Conservation (phyloP, 2,329 filamentous ascomycete species). For the Akanthomyces uredinophilus region DNA sequence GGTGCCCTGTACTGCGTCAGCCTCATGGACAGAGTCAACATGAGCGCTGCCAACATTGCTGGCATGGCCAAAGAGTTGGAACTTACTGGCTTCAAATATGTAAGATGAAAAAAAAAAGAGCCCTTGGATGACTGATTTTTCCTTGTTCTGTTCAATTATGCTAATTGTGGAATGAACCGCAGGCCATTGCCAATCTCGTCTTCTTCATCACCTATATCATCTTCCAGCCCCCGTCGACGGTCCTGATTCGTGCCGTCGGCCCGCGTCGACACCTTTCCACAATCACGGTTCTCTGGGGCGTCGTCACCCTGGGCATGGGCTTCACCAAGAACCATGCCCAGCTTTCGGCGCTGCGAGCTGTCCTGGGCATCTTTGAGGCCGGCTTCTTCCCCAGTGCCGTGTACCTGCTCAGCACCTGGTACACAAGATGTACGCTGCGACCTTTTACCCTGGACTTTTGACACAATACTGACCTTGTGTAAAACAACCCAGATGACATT, state of each 20-base stretch:
- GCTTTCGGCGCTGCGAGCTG: constrained; percentile 49
- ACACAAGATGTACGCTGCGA: constrained; percentile 52
- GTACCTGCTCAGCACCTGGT: constrained; percentile 70
- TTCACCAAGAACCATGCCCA: constrained; percentile 50
- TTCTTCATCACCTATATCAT: constrained; percentile 71
- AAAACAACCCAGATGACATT: constrained; percentile 55
- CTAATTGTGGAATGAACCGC: neutral
- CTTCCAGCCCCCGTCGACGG: constrained; percentile 66
- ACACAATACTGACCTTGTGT: neutral
- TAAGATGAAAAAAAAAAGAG: constrained; percentile 25
- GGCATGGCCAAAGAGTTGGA: constrained; percentile 49
- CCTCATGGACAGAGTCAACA: constrained; percentile 74
- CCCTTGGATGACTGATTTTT: too few species aligned
- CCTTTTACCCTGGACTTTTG: neutral
- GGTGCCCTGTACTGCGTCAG: constrained; percentile 68
- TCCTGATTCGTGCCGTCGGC: constrained; percentile 63
- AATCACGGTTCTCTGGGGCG: constrained; percentile 56
- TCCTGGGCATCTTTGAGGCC: constrained; percentile 63
- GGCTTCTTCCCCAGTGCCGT: constrained; percentile 68
- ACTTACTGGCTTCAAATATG: constrained; percentile 42
- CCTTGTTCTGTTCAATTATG: neutral
- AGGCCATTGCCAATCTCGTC: constrained; percentile 63
- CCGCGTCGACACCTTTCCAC: constrained; percentile 50
- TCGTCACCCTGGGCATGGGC: constrained; percentile 60
- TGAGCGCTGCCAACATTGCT: constrained; percentile 68